A percentile compares a stretch with the other conserved stretches of the same genome.
Conservation (phyloP, 2,329 filamentous ascomycete species). For the Incumbomyces delicatus region DNA sequence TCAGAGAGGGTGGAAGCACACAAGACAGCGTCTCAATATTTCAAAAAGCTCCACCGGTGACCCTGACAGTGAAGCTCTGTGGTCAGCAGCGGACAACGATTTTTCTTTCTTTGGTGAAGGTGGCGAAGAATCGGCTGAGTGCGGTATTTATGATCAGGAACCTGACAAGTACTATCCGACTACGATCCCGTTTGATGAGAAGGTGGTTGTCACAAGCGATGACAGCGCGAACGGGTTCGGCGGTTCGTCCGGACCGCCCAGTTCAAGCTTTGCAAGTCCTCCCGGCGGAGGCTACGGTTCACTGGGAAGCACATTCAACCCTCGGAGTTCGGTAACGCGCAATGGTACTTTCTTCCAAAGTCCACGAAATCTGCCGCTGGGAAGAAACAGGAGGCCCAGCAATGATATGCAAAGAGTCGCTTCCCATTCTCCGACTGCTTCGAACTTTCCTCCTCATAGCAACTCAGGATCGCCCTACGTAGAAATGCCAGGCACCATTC, state of each 20-base stretch:
- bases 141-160: slow-evolving; percentile 39
- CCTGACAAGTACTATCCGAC: slow-evolving; percentile 36
- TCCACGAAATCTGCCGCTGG: slow-evolving; percentile 18
- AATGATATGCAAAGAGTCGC: slow-evolving; percentile 14
- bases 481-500: slow-evolving; percentile 10
- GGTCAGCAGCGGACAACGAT: slow-evolving; percentile 49
- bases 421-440: neutral
- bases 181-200: slow-evolving; percentile 33
- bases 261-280: slow-evolving; percentile 4
- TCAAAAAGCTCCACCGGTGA: slow-evolving; percentile 50
- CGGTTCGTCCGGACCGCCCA: slow-evolving; percentile 12
- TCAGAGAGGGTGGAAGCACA: slow-evolving; percentile 27
- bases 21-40: slow-evolving; percentile 37
- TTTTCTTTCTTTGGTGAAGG: slow-evolving; percentile 54
- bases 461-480: slow-evolving; percentile 7
- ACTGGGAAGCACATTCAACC: slow-evolving; percentile 7
- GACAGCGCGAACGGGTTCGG: slow-evolving; percentile 15
- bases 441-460: slow-evolving; percentile 4
- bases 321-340: neutral
- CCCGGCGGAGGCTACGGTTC: slow-evolving; percentile 10
- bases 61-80: slow-evolving; percentile 48
- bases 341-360: slow-evolving; percentile 8
- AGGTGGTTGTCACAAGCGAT: slow-evolving; percentile 30
- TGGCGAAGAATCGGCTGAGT: slow-evolving; percentile 32
- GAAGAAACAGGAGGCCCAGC: slow-evolving; percentile 16